Evolutionary conservation across 805 yeast genomes (phyloP).

Genomic region (Metschnikowia vanudenii): DNA sequence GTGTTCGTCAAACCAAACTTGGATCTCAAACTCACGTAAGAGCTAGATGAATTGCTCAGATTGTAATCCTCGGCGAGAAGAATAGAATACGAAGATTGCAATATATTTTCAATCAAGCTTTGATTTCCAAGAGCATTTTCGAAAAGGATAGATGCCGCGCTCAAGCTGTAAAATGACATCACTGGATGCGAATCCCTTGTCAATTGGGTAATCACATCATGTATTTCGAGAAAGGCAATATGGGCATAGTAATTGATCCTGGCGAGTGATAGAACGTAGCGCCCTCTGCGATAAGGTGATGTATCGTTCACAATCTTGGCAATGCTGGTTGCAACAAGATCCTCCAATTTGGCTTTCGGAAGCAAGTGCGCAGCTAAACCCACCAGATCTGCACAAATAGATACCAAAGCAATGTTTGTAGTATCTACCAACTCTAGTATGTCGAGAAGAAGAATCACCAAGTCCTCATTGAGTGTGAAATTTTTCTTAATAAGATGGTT

Average conservation of each 20-base stretch:
- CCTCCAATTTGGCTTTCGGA: constrained; percentile 23
- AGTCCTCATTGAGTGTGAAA: constrained; percentile 25
- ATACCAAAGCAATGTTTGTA: constrained; percentile 41
- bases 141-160: constrained; percentile 54
- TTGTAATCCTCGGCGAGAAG: constrained; percentile 38
- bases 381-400: constrained; percentile 53
- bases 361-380: constrained; percentile 46
- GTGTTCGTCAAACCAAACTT: constrained; percentile 29
- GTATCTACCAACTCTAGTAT: constrained; percentile 45
- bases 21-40: constrained; percentile 37
- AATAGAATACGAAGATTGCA: constrained; percentile 28
- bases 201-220: constrained; percentile 58
- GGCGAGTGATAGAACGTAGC: constrained; percentile 29
- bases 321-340: constrained; percentile 34
- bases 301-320: constrained; percentile 64
- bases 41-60: constrained; percentile 33
- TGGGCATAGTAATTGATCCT: constrained; percentile 29
- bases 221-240: constrained; percentile 40
- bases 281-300: constrained; percentile 61
- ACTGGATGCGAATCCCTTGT: constrained; percentile 80
- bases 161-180: constrained; percentile 72
- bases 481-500: constrained; percentile 21
- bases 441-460: constrained; percentile 49
- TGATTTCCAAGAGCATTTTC: constrained; percentile 52
- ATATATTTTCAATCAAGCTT: constrained; percentile 41